Base-by-base conservation (phyloP, 2,329 filamentous ascomycete species). In the Ophiostoma sp. region DNA sequence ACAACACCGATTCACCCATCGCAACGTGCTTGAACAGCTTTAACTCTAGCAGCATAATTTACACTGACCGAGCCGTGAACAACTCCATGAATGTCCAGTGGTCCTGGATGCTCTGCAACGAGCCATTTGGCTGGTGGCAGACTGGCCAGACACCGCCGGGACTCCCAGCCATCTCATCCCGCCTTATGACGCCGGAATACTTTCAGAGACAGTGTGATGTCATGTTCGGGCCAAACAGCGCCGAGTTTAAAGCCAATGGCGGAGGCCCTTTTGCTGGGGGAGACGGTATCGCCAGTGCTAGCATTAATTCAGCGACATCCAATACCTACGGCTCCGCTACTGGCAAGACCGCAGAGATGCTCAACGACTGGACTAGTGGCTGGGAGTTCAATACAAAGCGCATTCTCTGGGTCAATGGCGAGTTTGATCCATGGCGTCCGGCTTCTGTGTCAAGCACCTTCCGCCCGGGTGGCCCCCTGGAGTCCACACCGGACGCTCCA, bases 41-140 rank as follows among this genome's bases (percentile, higher is more conserved):
- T 78, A 85, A 90, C 76, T 75, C 81, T 7, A 82, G 80, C 25
- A 87, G 82, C 74, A 82, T 84, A 0, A 75, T 87, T 2, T 90
- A 82, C 79, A 86, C 84, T 3, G 87, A 91, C 78, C 80, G 78
- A 22, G 81, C 80, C 1, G 80, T 86, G 5, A 76, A 75, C 68
- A 90, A 90, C 78, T 71, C 77, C 0, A 76, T 81, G 22, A 83
- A 87, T 75, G 80, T 87, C 0, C 87, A 89, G 75, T 91, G 88
- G 88, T 78, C 82, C 8, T 91, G 89, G 88, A 84, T 90, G 80
- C 82, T 85, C 1, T 91, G 89, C 82, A 90, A 91, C 78, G 87
- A 91, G 78, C 88, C 89, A n/a, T 85, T 88, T 73, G 85, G 82
- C 72, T 88, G 85, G 79, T 90, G 85, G 84, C 86, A 89, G 78